phyloP scores from a whole-genome alignment of 225 moss, liverwort and hornwort species.

The Antitrichia curtipendula region DNA sequence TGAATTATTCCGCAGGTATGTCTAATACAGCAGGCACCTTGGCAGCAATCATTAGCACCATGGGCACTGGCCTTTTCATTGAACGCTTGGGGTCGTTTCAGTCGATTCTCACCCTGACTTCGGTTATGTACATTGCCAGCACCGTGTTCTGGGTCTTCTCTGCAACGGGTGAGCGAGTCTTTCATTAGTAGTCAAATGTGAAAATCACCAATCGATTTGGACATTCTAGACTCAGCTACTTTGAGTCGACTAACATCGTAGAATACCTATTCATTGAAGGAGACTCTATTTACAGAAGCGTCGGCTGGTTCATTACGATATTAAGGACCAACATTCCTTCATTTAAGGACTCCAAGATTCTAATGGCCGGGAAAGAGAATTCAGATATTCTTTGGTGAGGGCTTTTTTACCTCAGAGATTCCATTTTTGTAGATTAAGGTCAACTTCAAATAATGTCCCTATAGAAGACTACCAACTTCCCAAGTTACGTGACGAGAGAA shows the following conservation, averaged over 20 bases:
- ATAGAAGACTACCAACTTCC: not conserved
- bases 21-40: constrained; percentile 70
- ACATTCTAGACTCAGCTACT: not conserved
- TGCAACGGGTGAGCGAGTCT: constrained; percentile 66
- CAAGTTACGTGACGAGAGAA: not conserved
- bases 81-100: constrained; percentile 77
- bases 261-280: not conserved
- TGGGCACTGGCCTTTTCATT: constrained; percentile 66
- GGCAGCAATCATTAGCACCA: constrained; percentile 70
- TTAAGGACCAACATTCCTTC: not conserved
- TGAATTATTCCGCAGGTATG: constrained; percentile 33
- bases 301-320: not conserved
- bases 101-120: constrained; percentile 52
- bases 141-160: constrained; percentile 56
- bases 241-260: not conserved
- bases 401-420: not conserved
- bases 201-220: not conserved
- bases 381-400: not conserved
- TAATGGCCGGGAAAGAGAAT: not conserved
- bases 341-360: not conserved
- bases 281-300: not conserved
- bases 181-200: constrained; percentile 1
- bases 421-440: not conserved
- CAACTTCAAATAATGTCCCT: not conserved
- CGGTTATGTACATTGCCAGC: constrained; percentile 58